Conservation (phyloP, 169 alveolate species). For the Babesia sp. region DNA sequence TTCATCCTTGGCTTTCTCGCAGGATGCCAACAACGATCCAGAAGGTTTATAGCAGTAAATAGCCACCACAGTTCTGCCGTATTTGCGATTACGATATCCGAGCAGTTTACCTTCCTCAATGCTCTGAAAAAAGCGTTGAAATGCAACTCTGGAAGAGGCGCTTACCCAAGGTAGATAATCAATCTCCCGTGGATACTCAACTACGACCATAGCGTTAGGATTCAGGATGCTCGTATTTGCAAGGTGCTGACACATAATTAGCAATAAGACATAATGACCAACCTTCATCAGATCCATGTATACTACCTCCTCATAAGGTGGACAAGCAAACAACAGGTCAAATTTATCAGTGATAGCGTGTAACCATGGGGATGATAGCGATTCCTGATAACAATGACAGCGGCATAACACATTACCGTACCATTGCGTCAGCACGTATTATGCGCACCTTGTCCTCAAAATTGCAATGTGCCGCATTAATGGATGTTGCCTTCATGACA, state of each 20-base stretch:
- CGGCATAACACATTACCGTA: not conserved
- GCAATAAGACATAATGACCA: not conserved
- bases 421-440: constrained; percentile 78
- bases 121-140: not conserved
- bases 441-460: constrained; percentile 65
- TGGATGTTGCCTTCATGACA: constrained; percentile 48
- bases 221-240: constrained; percentile 71
- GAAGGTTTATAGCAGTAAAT: constrained; percentile 72
- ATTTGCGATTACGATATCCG: constrained; percentile 77
- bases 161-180: constrained; percentile 71
- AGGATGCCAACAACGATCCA: constrained; percentile 30
- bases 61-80: constrained; percentile 80
- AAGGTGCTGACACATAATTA: constrained; percentile 25
- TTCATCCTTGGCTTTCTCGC: constrained; percentile 34
- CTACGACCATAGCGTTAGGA: constrained; percentile 70
- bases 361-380: constrained; percentile 63
- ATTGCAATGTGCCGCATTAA: constrained; percentile 60
- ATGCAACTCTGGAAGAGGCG: not conserved
- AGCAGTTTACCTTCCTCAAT: constrained; percentile 64
- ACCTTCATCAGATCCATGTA: constrained; percentile 72
- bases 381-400: constrained; percentile 29
- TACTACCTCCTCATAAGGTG: constrained; percentile 80
- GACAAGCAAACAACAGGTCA: constrained; percentile 74
- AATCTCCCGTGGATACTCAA: constrained; percentile 79
- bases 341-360: constrained; percentile 67